Evolutionary conservation across 768 basidiomycete species (phyloP).

Genomic region (Pleurotus citrinopileatus): DNA sequence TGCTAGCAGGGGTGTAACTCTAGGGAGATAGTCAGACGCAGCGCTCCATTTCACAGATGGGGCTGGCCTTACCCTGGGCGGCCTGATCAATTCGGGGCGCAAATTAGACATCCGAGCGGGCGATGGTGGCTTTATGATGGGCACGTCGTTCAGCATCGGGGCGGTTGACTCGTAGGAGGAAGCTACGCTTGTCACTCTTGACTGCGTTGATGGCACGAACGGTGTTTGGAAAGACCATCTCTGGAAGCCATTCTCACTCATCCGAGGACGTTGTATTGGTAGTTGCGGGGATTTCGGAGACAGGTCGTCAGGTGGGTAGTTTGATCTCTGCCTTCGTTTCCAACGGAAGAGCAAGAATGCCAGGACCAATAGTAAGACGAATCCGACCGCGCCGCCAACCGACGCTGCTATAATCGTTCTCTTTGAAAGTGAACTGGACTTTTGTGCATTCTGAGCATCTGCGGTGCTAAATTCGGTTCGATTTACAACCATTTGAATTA

Average conservation of each 20-base stretch:
- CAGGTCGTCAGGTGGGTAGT: conserved; percentile 30
- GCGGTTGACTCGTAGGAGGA: conserved; percentile 8
- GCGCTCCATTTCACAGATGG: neutral
- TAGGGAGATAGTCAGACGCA: neutral
- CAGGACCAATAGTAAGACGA: conserved; percentile 19
- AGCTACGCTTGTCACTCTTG: conserved; percentile 6
- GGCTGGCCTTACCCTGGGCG: neutral
- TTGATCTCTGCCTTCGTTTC: conserved; percentile 26
- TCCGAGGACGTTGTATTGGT: conserved; percentile 17
- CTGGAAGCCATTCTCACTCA: conserved; percentile 4
- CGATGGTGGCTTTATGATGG: conserved; percentile 9
- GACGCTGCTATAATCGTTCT: conserved; percentile 21
- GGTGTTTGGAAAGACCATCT: conserved; percentile 12
- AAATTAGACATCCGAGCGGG: conserved; percentile 5
- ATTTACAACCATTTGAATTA: neutral
- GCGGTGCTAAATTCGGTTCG: neutral
- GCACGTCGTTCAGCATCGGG: conserved; percentile 6
- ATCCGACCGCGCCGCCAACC: conserved; percentile 22
- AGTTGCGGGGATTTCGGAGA: conserved; percentile 20
- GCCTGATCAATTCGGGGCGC: neutral
- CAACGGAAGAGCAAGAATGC: conserved; percentile 24
- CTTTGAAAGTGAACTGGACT: conserved; percentile 18
- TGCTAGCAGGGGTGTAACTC: conserved; percentile 12
- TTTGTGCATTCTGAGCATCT: conserved; percentile 13
- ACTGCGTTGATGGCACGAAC: conserved; percentile 15